These are phyloP conservation scores for Kalanchoe fedtschenkoi DNA, from an alignment of 164 flowering plant genomes.

Conservation along the genomic window DNA sequence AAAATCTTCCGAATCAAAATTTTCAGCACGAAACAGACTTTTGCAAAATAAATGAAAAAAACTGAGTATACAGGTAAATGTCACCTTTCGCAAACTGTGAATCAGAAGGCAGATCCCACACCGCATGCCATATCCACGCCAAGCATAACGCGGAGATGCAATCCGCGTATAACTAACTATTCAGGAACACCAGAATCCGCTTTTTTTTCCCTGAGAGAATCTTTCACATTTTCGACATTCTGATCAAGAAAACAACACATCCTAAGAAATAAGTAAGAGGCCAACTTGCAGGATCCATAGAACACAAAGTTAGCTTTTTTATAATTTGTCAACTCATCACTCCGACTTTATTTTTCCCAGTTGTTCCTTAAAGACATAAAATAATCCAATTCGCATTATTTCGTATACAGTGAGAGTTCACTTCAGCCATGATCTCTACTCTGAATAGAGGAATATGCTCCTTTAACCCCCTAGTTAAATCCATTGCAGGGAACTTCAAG, in stretches of 20 bases:
- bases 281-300: neutral
- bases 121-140: neutral
- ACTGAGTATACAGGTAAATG: neutral
- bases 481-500: constrained; percentile 4
- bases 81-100: neutral
- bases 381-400: no score
- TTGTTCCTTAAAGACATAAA: constrained; percentile 4
- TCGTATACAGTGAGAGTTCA: neutral
- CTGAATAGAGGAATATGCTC: neutral
- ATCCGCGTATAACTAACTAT: neutral
- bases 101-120: neutral
- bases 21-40: neutral
- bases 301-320: neutral
- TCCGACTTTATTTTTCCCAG: neutral
- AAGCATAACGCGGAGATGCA: neutral
- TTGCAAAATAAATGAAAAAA: no score
- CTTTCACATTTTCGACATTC: neutral
- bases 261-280: constrained; percentile 4
- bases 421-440: neutral
- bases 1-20: neutral
- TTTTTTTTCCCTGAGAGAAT: neutral
- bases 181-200: neutral
- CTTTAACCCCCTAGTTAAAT: neutral
- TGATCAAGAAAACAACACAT: neutral
- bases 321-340: neutral